A percentile compares a stretch with the other conserved stretches of the same genome.
phyloP scores from a whole-genome alignment of 768 basidiomycete genomes.

The Calocera viscosa region DNA sequence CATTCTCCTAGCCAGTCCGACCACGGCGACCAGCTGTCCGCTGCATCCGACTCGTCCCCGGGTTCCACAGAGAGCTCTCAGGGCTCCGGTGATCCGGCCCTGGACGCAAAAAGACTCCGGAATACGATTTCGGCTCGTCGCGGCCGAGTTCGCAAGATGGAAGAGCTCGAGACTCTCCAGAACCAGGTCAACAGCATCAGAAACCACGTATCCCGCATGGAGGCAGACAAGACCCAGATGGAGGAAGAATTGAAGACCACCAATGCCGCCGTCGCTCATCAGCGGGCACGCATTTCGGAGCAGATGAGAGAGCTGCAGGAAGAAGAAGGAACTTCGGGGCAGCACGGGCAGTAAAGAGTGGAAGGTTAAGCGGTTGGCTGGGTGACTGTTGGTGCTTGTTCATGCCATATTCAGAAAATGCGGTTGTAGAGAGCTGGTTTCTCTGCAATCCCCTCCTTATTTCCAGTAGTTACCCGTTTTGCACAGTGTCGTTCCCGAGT shows the following conservation, averaged over 20 bases:
- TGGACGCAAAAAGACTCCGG: background rate
- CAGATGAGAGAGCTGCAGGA: background rate
- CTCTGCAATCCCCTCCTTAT: too few species aligned
- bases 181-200: background rate
- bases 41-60: background rate
- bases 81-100: background rate
- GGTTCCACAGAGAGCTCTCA: background rate
- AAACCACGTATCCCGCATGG: background rate
- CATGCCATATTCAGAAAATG: too few species aligned
- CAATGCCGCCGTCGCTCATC: background rate
- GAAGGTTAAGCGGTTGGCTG: background rate
- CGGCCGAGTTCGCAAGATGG: background rate
- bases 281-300: background rate
- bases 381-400: background rate
- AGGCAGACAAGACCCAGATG: background rate
- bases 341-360: background rate
- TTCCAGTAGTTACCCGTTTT: too few species aligned
- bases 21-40: background rate
- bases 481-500: too few species aligned
- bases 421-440: too few species aligned
- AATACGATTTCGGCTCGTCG: constrained; percentile 3
- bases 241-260: background rate
- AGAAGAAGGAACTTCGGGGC: background rate
- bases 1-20: background rate
- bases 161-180: background rate